Base-by-base conservation (phyloP, 768 basidiomycete species). In the Mrakia hoshinonis region DNA sequence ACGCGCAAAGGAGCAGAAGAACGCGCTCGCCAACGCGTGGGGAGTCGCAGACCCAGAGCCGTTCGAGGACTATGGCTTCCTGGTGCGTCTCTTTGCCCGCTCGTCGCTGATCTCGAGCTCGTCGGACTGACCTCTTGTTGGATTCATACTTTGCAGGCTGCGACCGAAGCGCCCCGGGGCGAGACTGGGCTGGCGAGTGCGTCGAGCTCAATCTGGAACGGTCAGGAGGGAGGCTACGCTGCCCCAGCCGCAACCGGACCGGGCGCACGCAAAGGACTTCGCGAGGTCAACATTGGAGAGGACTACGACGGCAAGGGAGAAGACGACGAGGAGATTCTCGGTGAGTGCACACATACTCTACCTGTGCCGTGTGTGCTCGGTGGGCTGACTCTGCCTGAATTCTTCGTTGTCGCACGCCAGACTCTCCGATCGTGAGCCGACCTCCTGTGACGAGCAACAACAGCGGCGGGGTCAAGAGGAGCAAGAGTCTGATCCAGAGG, bases 1-100 rank as follows among this genome's bases (percentile, higher is more conserved):
- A 12, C 66, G 72, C n/a, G 72, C 87, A 43, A 91, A 91, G 85
- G 90, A 89, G 81, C 90, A 90, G 77, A 87, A 89, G 43, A 90
- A 92, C 75, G 90, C 89, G 47, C 87, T 93, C 71, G 91, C 91
- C 58, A 91, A 92, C 79, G 91, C 91, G 0, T 92, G 91, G 91
- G 91, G 91, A 47, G 91, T 90, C 64, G 89, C 91, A 75, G 91
- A 92, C 76, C 91, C 91, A 5, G 91, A 93, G 77, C 91, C 91
- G 9, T 92, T 85, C 76, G 91, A 93, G 76, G 91, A 93, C 75
- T 93, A 92, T 77, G 89, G 86, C 74, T 39, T 48, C 36, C 47
- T 71, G 64, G 65, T 73, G 51, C 58, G 66, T 60, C 13, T 47
- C 3, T 1, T 24, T 46, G 11, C 36, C 13, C 60, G 34, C 36